phyloP scores from a whole-genome alignment of 495 filamentous ascomycete genomes.

The Parachaetomium inaequale region DNA sequence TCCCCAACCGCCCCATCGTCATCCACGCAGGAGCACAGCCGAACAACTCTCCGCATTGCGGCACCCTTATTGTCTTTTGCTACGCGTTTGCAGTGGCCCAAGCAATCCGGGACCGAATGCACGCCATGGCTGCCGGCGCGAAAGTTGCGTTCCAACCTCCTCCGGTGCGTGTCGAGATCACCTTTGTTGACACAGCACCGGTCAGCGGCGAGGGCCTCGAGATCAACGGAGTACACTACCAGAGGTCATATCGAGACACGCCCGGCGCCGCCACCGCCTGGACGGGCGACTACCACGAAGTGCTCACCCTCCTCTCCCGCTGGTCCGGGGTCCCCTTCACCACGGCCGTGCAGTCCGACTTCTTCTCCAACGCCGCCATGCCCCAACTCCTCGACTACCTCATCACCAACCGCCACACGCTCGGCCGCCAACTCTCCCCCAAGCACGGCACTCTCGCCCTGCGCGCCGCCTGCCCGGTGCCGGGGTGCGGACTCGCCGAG shows the following conservation, averaged over 20 bases:
- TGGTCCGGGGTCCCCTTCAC: slow-evolving; percentile 24
- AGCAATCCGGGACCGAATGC: slow-evolving; percentile 18
- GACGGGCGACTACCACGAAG: slow-evolving; percentile 18
- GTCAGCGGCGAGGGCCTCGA: slow-evolving; percentile 13
- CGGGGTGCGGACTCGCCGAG: slow-evolving; percentile 22
- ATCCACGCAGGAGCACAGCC: slow-evolving; percentile 31
- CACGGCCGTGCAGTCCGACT: slow-evolving; percentile 15
- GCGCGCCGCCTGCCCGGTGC: slow-evolving; percentile 25
- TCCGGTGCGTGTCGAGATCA: slow-evolving; percentile 25
- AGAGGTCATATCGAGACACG: slow-evolving; percentile 21
- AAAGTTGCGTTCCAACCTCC: background rate
- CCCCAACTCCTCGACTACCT: slow-evolving; percentile 19
- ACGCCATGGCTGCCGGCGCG: background rate
- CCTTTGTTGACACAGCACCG: slow-evolving; percentile 32
- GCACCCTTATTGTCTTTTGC: slow-evolving; percentile 30
- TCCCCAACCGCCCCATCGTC: slow-evolving; percentile 24
- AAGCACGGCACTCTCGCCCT: slow-evolving; percentile 29
- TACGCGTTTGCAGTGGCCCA: slow-evolving; percentile 29
- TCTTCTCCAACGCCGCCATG: slow-evolving; percentile 21
- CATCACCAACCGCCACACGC: slow-evolving; percentile 10
- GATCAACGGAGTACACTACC: slow-evolving; percentile 28
- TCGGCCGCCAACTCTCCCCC: slow-evolving; percentile 29
- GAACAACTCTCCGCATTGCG: slow-evolving; percentile 31
- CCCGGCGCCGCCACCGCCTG: slow-evolving; percentile 5
- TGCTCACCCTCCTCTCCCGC: slow-evolving; percentile 19